These are phyloP conservation scores for Hygrophorus pudorinus DNA, from an alignment of 768 basidiomycete genomes.

Conservation along the genomic window DNA sequence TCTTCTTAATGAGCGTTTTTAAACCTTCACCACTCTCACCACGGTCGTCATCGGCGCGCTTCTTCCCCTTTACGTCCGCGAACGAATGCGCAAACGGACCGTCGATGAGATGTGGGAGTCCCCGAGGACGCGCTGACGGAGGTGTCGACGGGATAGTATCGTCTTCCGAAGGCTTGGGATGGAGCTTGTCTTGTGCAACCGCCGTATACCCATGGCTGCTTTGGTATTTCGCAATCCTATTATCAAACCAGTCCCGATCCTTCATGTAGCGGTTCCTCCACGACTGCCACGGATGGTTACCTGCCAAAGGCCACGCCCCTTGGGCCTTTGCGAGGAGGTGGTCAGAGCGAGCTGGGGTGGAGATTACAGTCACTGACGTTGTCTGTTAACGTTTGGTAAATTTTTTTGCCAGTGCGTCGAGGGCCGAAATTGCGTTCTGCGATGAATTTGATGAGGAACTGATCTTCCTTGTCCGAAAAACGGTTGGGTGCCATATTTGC, in stretches of 20 bases:
- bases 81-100: slow-evolving; percentile 22
- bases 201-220: slow-evolving; percentile 21
- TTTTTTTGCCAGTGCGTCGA: slow-evolving; percentile 35
- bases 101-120: slow-evolving; percentile 14
- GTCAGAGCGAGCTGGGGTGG: too few species aligned
- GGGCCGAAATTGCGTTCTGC: slow-evolving; percentile 34
- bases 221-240: slow-evolving; percentile 29
- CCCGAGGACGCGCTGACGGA: slow-evolving; percentile 5
- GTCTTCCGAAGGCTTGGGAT: too few species aligned
- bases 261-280: slow-evolving; percentile 56
- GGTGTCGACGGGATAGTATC: too few species aligned
- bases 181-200: too few species aligned
- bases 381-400: slow-evolving; percentile 32
- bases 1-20: slow-evolving; percentile 19
- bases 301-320: slow-evolving; percentile 45
- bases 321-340: too few species aligned
- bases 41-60: background rate
- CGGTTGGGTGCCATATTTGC: too few species aligned
- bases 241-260: slow-evolving; percentile 31
- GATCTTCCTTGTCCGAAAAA: slow-evolving; percentile 28
- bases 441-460: slow-evolving; percentile 34
- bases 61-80: background rate
- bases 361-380: slow-evolving; percentile 37
- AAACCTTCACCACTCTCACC: background rate
- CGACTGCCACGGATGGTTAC: slow-evolving; percentile 43